Evolutionary conservation across 495 filamentous ascomycete species (phyloP), one percentile per base, ranked within the genome.

Genomic region (Copromyces sp.): DNA sequence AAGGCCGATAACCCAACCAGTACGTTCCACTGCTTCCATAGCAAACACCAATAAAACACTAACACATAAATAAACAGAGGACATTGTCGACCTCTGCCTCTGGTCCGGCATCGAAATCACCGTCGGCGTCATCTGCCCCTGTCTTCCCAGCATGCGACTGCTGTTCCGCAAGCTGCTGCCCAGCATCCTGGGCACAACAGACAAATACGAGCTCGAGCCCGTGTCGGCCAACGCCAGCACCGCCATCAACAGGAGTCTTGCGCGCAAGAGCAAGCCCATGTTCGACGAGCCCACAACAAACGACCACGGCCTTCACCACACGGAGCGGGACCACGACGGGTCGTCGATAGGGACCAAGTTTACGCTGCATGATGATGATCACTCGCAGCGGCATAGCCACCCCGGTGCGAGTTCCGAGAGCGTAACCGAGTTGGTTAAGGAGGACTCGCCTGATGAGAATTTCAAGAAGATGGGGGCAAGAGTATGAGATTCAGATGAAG

Each of bases 61-160:
- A 59, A 68, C 69, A 35, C 42, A 24, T 1, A 1, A 9, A 24
- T 1, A 1, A 9, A 59, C 73, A 80, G 77, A 76, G 71, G 76
- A 80, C 53, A 78, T 77, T 39, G 73, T 77, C 45, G 73, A 76
- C n/a, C 70, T 80, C 1, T 73, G 68, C 71, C 70, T 79, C 68
- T 81, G 79, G 79, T 77, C 78, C 32, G 75, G 70, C 44, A 76
- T 80, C 73, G 79, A 80, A 39, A 71, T 80, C 40, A 72, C 78
- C 69, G 73, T 80, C n/a, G 79, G 79, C 59, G 77, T 80, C 65
- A 78, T 79, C 68, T 79, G 78, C 70, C 75, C 79, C 29, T 80
- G 79, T 42, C 72, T 80, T 8, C 78, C 78, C 17, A 76, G 72
- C 69, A 75, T 79, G 71, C 78, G 77, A 9, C 71, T 79, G 8